Base-by-base conservation (phyloP, 768 basidiomycete species). In the Calocybe indica region DNA sequence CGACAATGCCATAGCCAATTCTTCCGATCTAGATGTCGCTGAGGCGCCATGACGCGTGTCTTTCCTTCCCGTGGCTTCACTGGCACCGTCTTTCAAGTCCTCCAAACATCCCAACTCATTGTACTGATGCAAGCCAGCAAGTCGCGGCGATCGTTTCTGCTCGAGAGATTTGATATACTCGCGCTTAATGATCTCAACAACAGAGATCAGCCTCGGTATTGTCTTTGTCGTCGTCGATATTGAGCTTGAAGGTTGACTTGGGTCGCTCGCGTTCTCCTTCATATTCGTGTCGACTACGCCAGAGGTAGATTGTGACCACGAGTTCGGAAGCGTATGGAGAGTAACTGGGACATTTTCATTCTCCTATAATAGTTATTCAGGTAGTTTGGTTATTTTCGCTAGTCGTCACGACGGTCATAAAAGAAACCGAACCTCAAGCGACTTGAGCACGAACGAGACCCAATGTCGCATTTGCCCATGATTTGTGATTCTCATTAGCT, bases 141-240 rank as follows among this genome's bases (percentile, higher is more conserved):
- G 58, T 38, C 69, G 67, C n/a, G 63, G 61, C 2, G 69, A 71
- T 33, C 56, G 62, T 9, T 65, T 74, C 13, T 62, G 53, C 37
- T 74, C 73, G 5, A 84, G 66, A 11, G 59, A 60, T 47, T 80
- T 80, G 46, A 88, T 51, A 58, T 81, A 91, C 58, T 91, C 86
- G 28, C 91, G 78, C 58, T 92, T 92, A 56, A 91, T 78, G 47
- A 92, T 88, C 63, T 94, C 91, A 1, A 81, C 82, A 3, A 90
- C 85, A 0, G 83, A 80, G 34, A 93, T 70, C 6, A 94, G 72
- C 0, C 84, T 78, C 0, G 88, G 80, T 5, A 80, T 73, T 6
- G 67, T 60, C 0, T 65, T 54, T 0, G 77, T 72, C 2, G 69
- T 63, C 11, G 62, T 58, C 3, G 63, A 64, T 40, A 64, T 46